Percentiles rank a stretch among this genome's conserved stretches.
Conservation (phyloP, 225 moss, liverwort and hornwort species). For the Climacium dendroides region DNA sequence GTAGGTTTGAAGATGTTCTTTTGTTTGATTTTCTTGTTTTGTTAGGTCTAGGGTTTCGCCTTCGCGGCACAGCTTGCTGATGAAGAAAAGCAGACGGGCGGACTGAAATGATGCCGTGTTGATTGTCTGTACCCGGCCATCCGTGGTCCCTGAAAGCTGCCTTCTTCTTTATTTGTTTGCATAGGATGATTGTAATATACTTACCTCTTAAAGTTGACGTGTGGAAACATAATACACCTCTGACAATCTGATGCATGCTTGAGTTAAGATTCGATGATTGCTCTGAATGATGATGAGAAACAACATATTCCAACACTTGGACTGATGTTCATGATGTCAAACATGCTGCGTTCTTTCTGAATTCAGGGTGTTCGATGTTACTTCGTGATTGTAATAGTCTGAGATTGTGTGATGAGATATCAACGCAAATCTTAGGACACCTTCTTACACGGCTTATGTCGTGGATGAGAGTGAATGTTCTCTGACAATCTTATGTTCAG, state of each 20-base stretch:
- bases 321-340: constrained; percentile 14
- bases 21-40: rapidly evolving
- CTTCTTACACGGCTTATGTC: neutral
- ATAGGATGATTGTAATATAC: neutral
- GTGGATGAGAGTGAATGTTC: constrained; percentile 14
- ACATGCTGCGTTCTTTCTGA: constrained; percentile 43
- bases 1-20: rapidly evolving
- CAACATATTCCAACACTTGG: constrained; percentile 30
- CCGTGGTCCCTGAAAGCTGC: constrained; percentile 12
- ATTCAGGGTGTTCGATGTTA: neutral
- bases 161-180: rapidly evolving
- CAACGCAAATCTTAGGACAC: constrained; percentile 19
- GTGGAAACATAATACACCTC: neutral
- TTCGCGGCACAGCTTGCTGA: neutral
- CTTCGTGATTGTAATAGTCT: neutral
- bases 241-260: neutral
- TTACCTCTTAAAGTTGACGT: neutral
- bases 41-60: neutral
- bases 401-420: neutral
- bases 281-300: constrained; percentile 4
- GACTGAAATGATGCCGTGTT: constrained; percentile 51
- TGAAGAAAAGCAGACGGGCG: constrained; percentile 38
- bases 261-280: neutral
- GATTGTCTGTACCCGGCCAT: constrained; percentile 20
- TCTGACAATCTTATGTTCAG: neutral